These are phyloP conservation scores for Phialemonium atrogriseum DNA, from an alignment of 2,329 filamentous ascomycete species.

Conservation along the genomic window DNA sequence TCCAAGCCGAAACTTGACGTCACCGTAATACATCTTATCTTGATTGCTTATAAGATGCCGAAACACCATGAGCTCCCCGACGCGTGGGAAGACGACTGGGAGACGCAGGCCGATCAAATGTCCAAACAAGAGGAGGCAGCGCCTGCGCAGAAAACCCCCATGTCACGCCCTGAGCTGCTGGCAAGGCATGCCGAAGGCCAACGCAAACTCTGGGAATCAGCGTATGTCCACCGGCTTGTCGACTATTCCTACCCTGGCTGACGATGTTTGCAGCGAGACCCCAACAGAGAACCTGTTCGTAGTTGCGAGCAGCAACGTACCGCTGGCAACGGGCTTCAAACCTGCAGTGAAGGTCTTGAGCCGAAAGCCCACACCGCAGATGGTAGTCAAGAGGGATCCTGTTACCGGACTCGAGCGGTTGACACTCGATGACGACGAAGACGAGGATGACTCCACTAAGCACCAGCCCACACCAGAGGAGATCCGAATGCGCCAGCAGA, in stretches of 20 bases:
- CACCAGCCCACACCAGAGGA: conserved; percentile 65
- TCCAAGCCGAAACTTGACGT: not conserved
- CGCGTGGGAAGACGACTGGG: conserved; percentile 93
- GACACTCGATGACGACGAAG: conserved; percentile 41
- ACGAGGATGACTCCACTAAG: conserved; percentile 56
- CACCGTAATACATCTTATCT: too few relatives aligned
- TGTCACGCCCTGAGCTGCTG: conserved; percentile 68
- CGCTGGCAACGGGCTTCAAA: conserved; percentile 64
- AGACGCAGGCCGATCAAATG: conserved; percentile 59
- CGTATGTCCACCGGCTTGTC: conserved; percentile 43
- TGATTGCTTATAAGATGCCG: too few relatives aligned
- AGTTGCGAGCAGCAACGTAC: conserved; percentile 42
- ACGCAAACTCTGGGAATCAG: conserved; percentile 79
- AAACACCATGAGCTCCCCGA: conserved; percentile 51
- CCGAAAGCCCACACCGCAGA: conserved; percentile 61
- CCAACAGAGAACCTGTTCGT: conserved; percentile 69
- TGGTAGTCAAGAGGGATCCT: conserved; percentile 50
- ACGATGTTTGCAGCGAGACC: conserved; percentile 49
- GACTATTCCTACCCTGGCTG: conserved; percentile 6
- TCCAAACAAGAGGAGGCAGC: conserved; percentile 26
- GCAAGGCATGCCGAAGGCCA: conserved; percentile 79
- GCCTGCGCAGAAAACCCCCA: conserved; percentile 26
- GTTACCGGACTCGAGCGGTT: conserved; percentile 37
- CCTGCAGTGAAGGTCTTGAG: conserved; percentile 77
- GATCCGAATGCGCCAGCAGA: conserved; percentile 66